Conservation (phyloP, 2,329 filamentous ascomycete species). For the Colletotrichum phormii region DNA sequence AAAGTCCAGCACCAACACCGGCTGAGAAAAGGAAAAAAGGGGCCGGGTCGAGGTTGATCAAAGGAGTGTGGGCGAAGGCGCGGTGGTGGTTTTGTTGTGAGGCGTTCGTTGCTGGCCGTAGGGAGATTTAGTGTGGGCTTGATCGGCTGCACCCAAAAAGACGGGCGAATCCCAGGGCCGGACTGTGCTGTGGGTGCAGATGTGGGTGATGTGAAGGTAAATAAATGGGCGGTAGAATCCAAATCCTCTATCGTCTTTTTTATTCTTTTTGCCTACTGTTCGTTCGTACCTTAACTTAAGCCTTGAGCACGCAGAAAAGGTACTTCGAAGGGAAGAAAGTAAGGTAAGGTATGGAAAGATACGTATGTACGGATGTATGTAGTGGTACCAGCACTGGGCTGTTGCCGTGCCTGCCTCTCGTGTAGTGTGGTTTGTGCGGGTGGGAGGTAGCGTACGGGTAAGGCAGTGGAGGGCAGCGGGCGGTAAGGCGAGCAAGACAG, state of each 20-base stretch:
- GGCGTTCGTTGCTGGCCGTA: slow-evolving; percentile 35
- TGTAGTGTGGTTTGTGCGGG: not conserved
- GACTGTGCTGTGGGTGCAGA: slow-evolving; percentile 17
- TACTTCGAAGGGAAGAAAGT: not conserved
- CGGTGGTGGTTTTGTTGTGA: slow-evolving; percentile 28
- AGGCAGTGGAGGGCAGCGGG: slow-evolving; percentile 10
- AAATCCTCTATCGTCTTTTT: not conserved
- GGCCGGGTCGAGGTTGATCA: slow-evolving; percentile 31
- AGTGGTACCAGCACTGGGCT: not conserved
- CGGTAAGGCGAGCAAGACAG: slow-evolving; percentile 23
- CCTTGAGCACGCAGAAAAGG: not conserved
- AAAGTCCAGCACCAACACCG: slow-evolving; percentile 7
- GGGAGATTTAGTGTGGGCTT: slow-evolving; percentile 38
- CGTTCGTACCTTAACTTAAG: not conserved
- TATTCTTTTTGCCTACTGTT: too few species aligned
- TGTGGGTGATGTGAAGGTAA: not conserved
- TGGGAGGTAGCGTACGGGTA: slow-evolving; percentile 7
- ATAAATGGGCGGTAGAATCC: not conserved
- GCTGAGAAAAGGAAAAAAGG: slow-evolving; percentile 24
- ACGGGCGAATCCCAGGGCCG: slow-evolving; percentile 22
- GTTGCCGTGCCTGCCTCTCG: not conserved
- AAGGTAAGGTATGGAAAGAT: not conserved
- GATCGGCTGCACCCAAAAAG: slow-evolving; percentile 35
- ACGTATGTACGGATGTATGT: not conserved
- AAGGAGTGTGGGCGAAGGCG: slow-evolving; percentile 32